These are phyloP conservation scores for Clonostachys rhizophaga DNA, from an alignment of 2,329 filamentous ascomycete species.

Conservation along the genomic window DNA sequence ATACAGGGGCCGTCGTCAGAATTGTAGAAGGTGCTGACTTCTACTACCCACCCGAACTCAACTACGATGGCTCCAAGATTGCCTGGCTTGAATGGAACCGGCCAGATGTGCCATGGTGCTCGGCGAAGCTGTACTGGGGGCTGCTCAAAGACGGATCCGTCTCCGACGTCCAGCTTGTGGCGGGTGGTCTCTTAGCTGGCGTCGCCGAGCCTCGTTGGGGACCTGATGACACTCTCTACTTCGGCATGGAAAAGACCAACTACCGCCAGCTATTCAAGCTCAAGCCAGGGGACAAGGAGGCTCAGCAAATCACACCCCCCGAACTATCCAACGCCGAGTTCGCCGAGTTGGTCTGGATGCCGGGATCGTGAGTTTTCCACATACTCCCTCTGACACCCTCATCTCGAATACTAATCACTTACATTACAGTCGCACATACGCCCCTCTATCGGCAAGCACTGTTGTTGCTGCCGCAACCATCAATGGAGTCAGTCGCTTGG, in stretches of 20 bases:
- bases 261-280: constrained; percentile 42
- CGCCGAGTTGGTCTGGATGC: constrained; percentile 21
- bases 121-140: constrained; percentile 35
- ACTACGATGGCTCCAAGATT: constrained; percentile 35
- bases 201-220: constrained; percentile 47
- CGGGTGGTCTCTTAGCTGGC: constrained; percentile 34
- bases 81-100: constrained; percentile 53
- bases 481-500: constrained; percentile 23
- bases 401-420: no score
- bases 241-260: constrained; percentile 36
- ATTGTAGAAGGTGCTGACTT: constrained; percentile 43
- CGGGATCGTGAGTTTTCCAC: constrained; percentile 10
- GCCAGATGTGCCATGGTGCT: constrained; percentile 46
- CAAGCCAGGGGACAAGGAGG: constrained; percentile 13
- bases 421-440: constrained; percentile 27
- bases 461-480: constrained; percentile 25
- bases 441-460: constrained; percentile 23
- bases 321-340: constrained; percentile 35
- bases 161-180: constrained; percentile 24
- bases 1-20: constrained; percentile 31
- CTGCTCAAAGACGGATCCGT: constrained; percentile 17
- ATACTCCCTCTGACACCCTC: neutral
- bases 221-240: constrained; percentile 40
- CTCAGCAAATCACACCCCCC: constrained; percentile 20
- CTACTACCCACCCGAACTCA: constrained; percentile 45